Conservation (phyloP, 208 protist genomes). For the Naegleria gruberi region DNA sequence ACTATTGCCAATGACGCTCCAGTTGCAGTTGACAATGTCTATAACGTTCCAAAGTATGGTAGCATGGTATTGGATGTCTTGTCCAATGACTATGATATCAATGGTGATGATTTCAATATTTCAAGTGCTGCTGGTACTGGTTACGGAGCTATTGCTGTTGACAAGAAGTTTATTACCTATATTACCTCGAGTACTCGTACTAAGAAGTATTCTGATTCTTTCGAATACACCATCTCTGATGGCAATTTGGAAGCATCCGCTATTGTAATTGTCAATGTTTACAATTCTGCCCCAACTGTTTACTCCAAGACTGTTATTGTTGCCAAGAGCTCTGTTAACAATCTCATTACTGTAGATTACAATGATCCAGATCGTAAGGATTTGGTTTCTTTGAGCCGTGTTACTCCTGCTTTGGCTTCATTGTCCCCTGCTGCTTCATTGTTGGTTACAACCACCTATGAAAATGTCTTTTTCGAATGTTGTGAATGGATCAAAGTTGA, state of each 20-base stretch:
- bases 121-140: neutral
- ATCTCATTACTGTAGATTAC: neutral
- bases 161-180: neutral
- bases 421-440: neutral
- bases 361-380: neutral
- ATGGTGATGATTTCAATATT: constrained; percentile 3
- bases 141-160: neutral
- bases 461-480: neutral
- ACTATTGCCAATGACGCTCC: neutral
- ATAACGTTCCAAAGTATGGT: neutral
- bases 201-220: neutral
- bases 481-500: neutral
- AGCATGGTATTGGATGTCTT: neutral
- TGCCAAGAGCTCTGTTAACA: neutral
- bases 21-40: neutral
- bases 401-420: neutral
- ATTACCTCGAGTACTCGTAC: neutral
- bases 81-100: neutral
- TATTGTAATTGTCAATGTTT: neutral
- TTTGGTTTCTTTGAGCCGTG: neutral
- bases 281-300: neutral
- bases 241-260: neutral
- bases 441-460: neutral
- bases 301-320: neutral
- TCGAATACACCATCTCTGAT: neutral